Percentiles rank a stretch among this genome's conserved stretches.
These are phyloP conservation scores for Nematocida parisii DNA, from an alignment of 371 early-diverging fungal genomes.

Conservation along the genomic window DNA sequence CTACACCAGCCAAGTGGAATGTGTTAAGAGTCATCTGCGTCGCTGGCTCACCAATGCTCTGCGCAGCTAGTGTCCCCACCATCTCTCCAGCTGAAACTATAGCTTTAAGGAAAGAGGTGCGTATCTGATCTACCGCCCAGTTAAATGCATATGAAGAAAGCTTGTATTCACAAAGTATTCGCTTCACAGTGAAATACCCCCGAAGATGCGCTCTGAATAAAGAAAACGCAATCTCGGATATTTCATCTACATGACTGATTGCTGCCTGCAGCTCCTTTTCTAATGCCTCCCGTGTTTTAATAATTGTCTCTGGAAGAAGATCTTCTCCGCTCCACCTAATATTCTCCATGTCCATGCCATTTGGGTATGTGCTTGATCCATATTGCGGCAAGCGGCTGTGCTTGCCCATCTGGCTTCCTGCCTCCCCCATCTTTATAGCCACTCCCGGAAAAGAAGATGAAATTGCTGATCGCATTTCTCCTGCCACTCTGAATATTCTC, in stretches of 20 bases:
- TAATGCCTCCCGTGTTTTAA: constrained; percentile 18
- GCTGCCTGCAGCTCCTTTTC: constrained; percentile 33
- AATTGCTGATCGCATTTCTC: background rate
- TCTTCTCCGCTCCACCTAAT: constrained; percentile 20
- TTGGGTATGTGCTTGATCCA: background rate
- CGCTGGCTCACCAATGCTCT: constrained; percentile 98
- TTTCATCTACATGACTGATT: constrained; percentile 30
- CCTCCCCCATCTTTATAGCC: background rate
- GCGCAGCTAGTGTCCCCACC: constrained; percentile 97
- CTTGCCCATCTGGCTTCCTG: background rate
- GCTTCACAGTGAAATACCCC: constrained; percentile 41
- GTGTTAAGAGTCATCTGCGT: constrained; percentile 99
- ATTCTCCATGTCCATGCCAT: background rate
- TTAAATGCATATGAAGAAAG: constrained; percentile 73
- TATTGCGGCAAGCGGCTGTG: background rate
- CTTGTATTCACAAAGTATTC: constrained; percentile 39
- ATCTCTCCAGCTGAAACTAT: constrained; percentile 93
- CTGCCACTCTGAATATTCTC: constrained; percentile 25
- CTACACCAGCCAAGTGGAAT: constrained; percentile 98
- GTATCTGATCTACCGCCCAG: constrained; percentile 87
- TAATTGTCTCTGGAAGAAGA: constrained; percentile 42
- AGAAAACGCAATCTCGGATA: constrained; percentile 32
- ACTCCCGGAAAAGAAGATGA: constrained; percentile 10
- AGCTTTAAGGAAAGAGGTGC: constrained; percentile 79
- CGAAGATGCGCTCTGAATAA: constrained; percentile 41